phyloP scores from a whole-genome alignment of 257 asterid genomes.

The Salvia hispanica region DNA sequence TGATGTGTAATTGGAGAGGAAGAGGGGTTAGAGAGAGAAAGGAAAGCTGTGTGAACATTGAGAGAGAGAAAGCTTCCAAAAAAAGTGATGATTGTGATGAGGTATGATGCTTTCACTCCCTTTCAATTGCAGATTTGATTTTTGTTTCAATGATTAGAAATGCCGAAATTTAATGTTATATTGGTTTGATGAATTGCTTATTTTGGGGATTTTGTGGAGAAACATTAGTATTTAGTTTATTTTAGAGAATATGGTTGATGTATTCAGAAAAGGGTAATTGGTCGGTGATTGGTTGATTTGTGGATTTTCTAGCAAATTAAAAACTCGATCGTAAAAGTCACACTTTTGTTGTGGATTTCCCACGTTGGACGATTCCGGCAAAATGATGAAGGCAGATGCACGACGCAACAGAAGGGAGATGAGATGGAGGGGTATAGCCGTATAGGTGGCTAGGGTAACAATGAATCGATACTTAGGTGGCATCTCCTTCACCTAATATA shows the following conservation, averaged over 20 bases:
- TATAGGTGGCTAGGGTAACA: no score
- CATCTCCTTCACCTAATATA: no score
- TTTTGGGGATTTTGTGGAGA: background rate
- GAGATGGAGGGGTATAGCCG: no score
- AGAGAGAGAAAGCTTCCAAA: constrained; percentile 38
- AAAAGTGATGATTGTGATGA: constrained; percentile 67
- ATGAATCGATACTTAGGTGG: no score
- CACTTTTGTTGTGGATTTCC: no score
- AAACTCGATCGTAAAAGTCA: no score
- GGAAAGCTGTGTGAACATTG: background rate
- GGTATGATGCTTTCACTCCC: constrained; percentile 39
- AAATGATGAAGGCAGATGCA: no score
- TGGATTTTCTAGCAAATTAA: no score
- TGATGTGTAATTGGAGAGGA: constrained; percentile 27
- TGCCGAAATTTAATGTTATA: constrained; percentile 1
- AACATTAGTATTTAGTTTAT: background rate
- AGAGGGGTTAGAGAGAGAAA: constrained; percentile 33
- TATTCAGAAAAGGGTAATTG: no score
- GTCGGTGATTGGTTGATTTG: no score
- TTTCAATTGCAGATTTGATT: constrained; percentile 5
- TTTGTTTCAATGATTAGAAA: background rate
- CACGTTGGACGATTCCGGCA: no score
- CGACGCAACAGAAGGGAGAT: no score
- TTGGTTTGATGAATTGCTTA: background rate
- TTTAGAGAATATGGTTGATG: background rate